These are phyloP conservation scores for Epichloe scottii DNA, from an alignment of 2,329 filamentous ascomycete genomes.

Conservation along the genomic window DNA sequence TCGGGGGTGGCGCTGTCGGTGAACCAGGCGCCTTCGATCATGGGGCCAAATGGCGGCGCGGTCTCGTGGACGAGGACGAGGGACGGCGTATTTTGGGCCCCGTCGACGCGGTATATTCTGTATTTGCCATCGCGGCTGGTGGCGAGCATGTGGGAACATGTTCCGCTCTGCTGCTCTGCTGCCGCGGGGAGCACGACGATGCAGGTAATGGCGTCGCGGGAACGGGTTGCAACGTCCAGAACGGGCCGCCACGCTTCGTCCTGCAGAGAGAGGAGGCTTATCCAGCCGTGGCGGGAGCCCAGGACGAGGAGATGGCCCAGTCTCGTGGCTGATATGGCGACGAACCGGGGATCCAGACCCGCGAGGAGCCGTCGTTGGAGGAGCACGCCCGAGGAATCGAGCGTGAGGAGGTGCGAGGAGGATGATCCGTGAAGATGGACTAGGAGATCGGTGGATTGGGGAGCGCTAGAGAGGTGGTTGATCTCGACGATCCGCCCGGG, in stretches of 20 bases:
- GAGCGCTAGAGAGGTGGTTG: conserved; percentile 22
- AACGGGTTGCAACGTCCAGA: conserved; percentile 26
- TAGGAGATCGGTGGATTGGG: conserved; percentile 22
- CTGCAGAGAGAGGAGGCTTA: conserved; percentile 23
- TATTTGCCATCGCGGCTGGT: conserved; percentile 69
- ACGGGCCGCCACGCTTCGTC: conserved; percentile 16
- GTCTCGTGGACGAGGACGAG: conserved; percentile 52
- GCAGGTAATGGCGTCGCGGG: conserved; percentile 54
- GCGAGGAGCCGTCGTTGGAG: conserved; percentile 19
- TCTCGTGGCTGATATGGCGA: conserved; percentile 33
- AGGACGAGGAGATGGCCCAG: conserved; percentile 33
- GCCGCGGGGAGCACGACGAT: conserved; percentile 36
- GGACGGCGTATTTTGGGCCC: conserved; percentile 8
- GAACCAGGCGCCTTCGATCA: conserved; percentile 63
- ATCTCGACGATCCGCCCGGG: conserved; percentile 40
- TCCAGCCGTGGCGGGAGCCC: conserved; percentile 40
- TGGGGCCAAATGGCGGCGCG: conserved; percentile 57
- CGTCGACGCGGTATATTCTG: conserved; percentile 43
- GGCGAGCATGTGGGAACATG: conserved; percentile 44
- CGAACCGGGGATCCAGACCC: conserved; percentile 34
- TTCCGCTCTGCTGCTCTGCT: conserved; percentile 7
- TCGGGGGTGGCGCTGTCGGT: conserved; percentile 27
- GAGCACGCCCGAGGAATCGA: conserved; percentile 20
- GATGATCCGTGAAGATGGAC: conserved; percentile 34
- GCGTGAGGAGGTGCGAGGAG: conserved; percentile 29